Conservation (phyloP, 1,284 basidiomycete genomes). For the Wallemia ichthyophaga region DNA sequence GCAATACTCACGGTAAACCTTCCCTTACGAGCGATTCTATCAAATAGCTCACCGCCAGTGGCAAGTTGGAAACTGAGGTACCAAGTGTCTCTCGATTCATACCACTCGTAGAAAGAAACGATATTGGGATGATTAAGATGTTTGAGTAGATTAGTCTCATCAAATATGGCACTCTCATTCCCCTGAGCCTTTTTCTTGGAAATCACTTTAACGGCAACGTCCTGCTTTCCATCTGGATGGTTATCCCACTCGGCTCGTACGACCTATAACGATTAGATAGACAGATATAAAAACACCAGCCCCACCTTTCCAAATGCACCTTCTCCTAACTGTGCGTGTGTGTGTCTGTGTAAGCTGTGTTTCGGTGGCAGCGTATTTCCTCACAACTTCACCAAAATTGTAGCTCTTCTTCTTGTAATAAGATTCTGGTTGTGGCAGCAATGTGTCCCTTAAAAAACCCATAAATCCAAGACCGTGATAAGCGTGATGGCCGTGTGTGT, state of each 20-base stretch:
- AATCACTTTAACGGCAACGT: conserved; percentile 44
- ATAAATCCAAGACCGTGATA: neutral
- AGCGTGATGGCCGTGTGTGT: no score
- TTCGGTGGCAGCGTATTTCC: no score
- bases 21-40: conserved; percentile 44
- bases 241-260: conserved; percentile 27
- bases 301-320: conserved; percentile 7
- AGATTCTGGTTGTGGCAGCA: conserved; percentile 6
- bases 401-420: conserved; percentile 10
- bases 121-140: conserved; percentile 67
- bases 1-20: conserved; percentile 35
- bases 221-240: conserved; percentile 21
- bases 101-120: conserved; percentile 76
- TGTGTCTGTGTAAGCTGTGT: no score
- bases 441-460: neutral
- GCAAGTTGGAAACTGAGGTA: conserved; percentile 77
- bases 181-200: conserved; percentile 73
- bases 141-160: conserved; percentile 65
- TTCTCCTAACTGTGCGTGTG: neutral
- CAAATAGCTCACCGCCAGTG: conserved; percentile 63
- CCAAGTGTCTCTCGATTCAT: conserved; percentile 67
- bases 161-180: conserved; percentile 51
- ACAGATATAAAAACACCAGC: neutral
- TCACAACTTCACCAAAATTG: conserved; percentile 13
- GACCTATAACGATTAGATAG: conserved; percentile 17